A percentile compares a stretch with the other conserved stretches of the same genome.
Evolutionary conservation across 2,329 filamentous ascomycete species (phyloP).

Genomic region (Neofusicoccum cordaticola): DNA sequence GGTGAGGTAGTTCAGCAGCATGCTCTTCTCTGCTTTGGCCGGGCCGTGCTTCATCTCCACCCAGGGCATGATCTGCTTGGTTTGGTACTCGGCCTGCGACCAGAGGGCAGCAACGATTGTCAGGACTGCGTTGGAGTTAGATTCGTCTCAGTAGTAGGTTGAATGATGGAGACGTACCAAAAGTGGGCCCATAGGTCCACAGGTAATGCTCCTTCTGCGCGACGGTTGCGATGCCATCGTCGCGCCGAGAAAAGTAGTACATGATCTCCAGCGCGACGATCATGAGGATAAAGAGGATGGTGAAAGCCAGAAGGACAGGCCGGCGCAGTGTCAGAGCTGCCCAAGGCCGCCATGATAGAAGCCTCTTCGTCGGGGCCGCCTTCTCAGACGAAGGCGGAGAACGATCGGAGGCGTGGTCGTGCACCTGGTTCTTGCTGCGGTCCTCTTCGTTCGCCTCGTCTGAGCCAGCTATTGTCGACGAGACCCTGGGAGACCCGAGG

Average conservation of each 20-base stretch:
- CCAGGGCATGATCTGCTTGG: neutral
- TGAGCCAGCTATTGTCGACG: neutral
- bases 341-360: too few relatives aligned
- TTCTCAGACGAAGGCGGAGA: neutral
- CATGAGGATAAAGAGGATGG: too few relatives aligned
- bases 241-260: neutral
- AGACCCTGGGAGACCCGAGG: neutral
- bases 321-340: too few relatives aligned
- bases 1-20: slow-evolving; percentile 5
- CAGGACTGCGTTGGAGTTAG: neutral
- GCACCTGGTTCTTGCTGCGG: neutral
- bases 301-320: too few relatives aligned
- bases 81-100: neutral
- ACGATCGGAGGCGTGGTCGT: neutral
- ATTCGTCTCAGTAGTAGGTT: too few relatives aligned
- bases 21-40: neutral
- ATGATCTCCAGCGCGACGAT: neutral
- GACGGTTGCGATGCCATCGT: neutral
- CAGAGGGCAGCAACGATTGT: neutral
- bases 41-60: neutral
- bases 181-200: neutral
- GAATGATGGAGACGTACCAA: neutral
- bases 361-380: too few relatives aligned
- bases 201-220: neutral
- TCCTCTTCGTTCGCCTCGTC: neutral